Conservation (phyloP, 2,329 filamentous ascomycete species). For the Talaromyces sp. region DNA sequence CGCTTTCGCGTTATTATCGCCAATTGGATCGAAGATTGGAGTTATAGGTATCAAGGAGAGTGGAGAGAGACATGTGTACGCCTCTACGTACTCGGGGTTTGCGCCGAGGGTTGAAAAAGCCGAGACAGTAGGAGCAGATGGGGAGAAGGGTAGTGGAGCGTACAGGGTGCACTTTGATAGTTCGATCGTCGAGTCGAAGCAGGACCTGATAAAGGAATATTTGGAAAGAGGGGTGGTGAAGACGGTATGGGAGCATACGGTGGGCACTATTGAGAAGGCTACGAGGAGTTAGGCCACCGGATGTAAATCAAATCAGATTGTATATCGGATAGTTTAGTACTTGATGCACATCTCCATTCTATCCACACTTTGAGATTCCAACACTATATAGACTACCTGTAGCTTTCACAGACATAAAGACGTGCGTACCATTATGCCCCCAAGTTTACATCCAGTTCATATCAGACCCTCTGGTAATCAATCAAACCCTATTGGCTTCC, state of each 20-base stretch:
- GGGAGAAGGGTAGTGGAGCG: constrained; percentile 22
- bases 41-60: constrained; percentile 21
- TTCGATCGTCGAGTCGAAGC: constrained; percentile 16
- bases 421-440: neutral
- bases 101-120: constrained; percentile 16
- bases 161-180: constrained; percentile 23
- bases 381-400: neutral
- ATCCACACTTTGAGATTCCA: neutral
- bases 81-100: constrained; percentile 20
- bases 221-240: constrained; percentile 20
- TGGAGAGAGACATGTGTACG: constrained; percentile 25
- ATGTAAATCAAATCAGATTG: neutral
- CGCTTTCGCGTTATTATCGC: constrained; percentile 14
- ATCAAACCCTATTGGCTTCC: constrained; percentile 9
- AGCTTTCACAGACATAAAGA: neutral
- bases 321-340: neutral
- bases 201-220: constrained; percentile 19
- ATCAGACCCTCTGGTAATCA: neutral
- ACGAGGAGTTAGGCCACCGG: neutral
- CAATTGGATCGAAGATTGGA: constrained; percentile 15
- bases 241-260: constrained; percentile 24
- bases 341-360: neutral
- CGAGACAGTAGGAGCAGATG: constrained; percentile 20
- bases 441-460: neutral
- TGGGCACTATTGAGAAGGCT: constrained; percentile 21